Base-by-base conservation (phyloP, 2,329 filamentous ascomycete genomes). In the Blastomyces emzantsi region DNA sequence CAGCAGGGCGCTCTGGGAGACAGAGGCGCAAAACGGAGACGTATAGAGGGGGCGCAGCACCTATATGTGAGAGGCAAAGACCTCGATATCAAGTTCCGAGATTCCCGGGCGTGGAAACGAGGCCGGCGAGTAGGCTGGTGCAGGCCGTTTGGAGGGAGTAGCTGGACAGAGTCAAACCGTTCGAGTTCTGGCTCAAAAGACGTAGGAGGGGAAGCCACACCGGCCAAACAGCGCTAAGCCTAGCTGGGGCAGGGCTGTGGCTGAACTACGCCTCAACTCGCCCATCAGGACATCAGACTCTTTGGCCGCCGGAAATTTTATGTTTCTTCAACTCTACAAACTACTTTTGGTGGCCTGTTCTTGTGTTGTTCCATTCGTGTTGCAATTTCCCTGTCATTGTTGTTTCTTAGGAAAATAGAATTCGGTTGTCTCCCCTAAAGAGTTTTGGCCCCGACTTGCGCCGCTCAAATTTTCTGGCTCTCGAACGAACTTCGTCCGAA, bases 121-220 rank as follows among this genome's bases (percentile, higher is more conserved):
- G 17, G 28, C n/a, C 43, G n/a, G 57, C 43, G 57, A 41, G 41
- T n/a, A 58, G 55, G 33, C 39, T 39, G 57, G 7, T 17, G 9
- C 36, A 25, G 25, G 57, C 57, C 28, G 25, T 13, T 49, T 22
- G 25, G 25, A 43, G 43, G 25, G 15, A 19, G 30, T 13, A 17
- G 15, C 33, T 13, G 30, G 51, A 9, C 15, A 41, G 55, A 39
- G 33, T 57, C 55, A 39, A 41, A 41, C 30, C 22, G 54, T 17
- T 49, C 57, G 57, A 60, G 57, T 60, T 60, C 57, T 36, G 43
- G 56, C 56, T 59, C 56, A 59, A 41, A 4, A 59, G 52, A 39
- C 15, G 52, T 56, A 36, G 30, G 33, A 39, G 33, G 52, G 52
- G 33, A 41, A 59, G 36, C 56, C 56, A 43, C 56, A 59, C 25